Evolutionary conservation across 352 stramenopile genomes (phyloP), one percentile per base, ranked within the genome.

Genomic region (Halophytophthora polymorphica): DNA sequence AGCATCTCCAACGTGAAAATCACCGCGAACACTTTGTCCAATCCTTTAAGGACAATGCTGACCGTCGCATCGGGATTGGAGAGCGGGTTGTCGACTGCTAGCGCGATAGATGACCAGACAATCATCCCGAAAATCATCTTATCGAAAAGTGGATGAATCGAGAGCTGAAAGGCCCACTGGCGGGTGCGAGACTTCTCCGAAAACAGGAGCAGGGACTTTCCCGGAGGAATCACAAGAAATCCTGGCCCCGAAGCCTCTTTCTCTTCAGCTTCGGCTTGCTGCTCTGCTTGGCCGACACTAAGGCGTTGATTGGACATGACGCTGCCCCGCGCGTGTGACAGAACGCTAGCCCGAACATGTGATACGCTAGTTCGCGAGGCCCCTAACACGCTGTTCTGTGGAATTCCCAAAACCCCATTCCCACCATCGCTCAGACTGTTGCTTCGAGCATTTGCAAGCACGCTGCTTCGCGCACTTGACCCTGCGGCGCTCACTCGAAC

Each of bases 1-100:
- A 88, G 52, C 82, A 97, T 96, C 69, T 98, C 92, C 1, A 88
- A 11, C 8, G 72, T 63, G 29, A 98, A 98, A 13, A 97, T 49
- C 2, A 85, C 56, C 0, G 84, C 83, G 45, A 97, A 73, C 1
- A 70, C 60, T 17, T 79, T 86, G 55, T 98, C 90, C 54, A 90
- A 49, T 8, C 65, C 54, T 37, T 75, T 71, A 10, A 97, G 50
- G 3, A 75, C 60, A 1, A 40, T 52, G 7, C 72, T 65, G 2
- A 83, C 43, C 0, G 19, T 25, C 2, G 71, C 80, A 15, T 76
- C 38, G 0, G 83, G 79, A 28, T 96, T 64, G 0, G 66, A 49
- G 0, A 96, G 69, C 6, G 91, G 91, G 33, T 91, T 92, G 28
- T 98, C 91, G 1, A 96, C 46, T 0, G 91, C 91, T 6, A 97